Percentiles rank a stretch among this genome's conserved stretches.
These are phyloP conservation scores for Eucalyptus erythrocorys DNA, from an alignment of 345 rosid species.

Conservation along the genomic window DNA sequence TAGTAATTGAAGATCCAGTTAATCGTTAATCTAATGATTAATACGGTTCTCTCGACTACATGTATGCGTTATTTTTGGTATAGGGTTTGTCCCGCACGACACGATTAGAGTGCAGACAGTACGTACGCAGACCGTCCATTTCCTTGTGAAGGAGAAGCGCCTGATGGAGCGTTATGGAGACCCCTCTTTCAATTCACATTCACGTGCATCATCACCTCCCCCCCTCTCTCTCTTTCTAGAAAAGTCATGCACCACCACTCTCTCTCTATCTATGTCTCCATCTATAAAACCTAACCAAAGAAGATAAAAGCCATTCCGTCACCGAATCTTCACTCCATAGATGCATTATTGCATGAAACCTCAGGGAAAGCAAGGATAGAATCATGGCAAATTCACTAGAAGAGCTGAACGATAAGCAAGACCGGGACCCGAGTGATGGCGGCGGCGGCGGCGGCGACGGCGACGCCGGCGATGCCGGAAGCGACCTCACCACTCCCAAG, in stretches of 20 bases:
- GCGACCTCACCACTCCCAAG: constrained; percentile 17
- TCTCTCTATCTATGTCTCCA: neutral
- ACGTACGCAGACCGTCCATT: neutral
- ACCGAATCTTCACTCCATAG: neutral
- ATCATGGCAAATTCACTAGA: neutral
- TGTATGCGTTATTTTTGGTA: neutral
- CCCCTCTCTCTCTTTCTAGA: neutral
- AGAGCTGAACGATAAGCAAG: neutral
- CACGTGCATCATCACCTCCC: neutral
- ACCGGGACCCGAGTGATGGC: neutral
- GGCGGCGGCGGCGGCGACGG: neutral
- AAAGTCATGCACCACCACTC: neutral
- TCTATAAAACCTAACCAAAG: neutral
- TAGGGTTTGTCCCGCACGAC: neutral
- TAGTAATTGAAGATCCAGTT: neutral
- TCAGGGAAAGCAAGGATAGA: neutral
- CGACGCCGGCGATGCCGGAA: neutral
- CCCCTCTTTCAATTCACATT: constrained; percentile 1
- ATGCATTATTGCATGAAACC: neutral
- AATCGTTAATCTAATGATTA: neutral
- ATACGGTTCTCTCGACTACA: neutral
- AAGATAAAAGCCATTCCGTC: neutral
- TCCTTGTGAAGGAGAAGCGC: constrained; percentile 38
- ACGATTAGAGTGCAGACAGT: neutral
- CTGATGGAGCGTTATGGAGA: constrained; percentile 12